These are phyloP conservation scores for Ochromonas danica DNA, from an alignment of 108 stramenopile species.

Conservation along the genomic window DNA sequence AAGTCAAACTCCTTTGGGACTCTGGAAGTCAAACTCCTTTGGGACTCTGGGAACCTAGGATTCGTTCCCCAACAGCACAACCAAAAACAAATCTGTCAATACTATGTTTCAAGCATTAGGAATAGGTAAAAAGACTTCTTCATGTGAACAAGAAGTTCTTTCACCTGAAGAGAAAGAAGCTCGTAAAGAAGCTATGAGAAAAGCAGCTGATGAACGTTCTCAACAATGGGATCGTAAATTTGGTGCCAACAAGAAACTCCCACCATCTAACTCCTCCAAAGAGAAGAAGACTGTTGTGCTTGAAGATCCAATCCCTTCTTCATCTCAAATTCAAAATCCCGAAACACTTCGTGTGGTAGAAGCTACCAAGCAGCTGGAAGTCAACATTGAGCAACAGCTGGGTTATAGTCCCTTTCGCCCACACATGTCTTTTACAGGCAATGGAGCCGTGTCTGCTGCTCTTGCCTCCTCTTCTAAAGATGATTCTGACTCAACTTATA, in stretches of 20 bases:
- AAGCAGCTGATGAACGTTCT: background rate
- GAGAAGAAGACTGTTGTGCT: background rate
- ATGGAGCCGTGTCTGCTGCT: background rate
- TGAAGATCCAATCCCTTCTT: background rate
- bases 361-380: background rate
- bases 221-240: background rate
- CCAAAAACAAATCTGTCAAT: too few species aligned
- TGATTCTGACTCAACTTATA: background rate
- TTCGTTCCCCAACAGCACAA: too few species aligned
- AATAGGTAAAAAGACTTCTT: too few species aligned
- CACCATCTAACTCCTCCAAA: background rate
- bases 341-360: background rate
- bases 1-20: too few species aligned
- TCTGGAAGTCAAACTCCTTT: too few species aligned
- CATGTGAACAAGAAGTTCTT: too few species aligned
- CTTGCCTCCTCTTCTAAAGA: background rate
- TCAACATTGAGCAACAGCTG: background rate
- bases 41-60: too few species aligned
- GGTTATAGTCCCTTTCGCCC: conserved; percentile 6
- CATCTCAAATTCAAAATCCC: background rate
- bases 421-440: conserved; percentile 23
- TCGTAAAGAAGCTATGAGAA: background rate
- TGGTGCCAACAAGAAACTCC: background rate
- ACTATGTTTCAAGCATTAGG: too few species aligned
- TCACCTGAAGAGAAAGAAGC: background rate